Evolutionary conservation across 306 rosid species (phyloP).

Genomic region (Glycine soja): DNA sequence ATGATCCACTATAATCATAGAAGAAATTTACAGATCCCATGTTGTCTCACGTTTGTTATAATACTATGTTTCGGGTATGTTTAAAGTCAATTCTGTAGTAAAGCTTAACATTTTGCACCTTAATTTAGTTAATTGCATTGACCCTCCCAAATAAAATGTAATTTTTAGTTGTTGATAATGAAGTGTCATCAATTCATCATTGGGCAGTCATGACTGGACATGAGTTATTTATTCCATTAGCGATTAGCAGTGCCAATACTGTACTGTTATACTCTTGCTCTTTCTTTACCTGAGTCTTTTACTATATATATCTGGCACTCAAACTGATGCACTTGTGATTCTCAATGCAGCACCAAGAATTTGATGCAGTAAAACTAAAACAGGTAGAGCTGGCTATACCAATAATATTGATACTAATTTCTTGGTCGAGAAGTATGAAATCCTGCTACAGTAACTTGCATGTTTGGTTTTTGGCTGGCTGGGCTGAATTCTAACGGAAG

Average conservation of each 20-base stretch:
- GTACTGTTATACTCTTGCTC: neutral
- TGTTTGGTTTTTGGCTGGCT: constrained; percentile 22
- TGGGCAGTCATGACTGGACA: neutral
- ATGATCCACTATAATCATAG: neutral
- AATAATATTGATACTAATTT: neutral
- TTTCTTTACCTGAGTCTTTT: neutral
- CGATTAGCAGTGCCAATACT: neutral
- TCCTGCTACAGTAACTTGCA: constrained; percentile 8
- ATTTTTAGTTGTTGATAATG: constrained; percentile 2
- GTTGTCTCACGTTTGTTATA: neutral
- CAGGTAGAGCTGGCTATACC: neutral
- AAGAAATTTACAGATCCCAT: constrained; percentile 3
- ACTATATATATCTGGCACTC: neutral
- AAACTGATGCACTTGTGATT: constrained; percentile 29
- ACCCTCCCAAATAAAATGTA: neutral
- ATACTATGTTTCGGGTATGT: constrained; percentile 8
- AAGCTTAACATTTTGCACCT: neutral
- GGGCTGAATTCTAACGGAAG: constrained; percentile 20
- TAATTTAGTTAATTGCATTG: neutral
- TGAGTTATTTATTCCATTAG: neutral
- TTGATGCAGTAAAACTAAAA: constrained; percentile 45
- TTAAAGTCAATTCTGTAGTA: neutral
- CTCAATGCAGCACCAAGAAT: constrained; percentile 69
- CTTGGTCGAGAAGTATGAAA: neutral
- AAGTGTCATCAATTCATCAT: neutral